Base-by-base conservation (phyloP, 2,329 filamentous ascomycete species). In the Davidsoniella virescens region DNA sequence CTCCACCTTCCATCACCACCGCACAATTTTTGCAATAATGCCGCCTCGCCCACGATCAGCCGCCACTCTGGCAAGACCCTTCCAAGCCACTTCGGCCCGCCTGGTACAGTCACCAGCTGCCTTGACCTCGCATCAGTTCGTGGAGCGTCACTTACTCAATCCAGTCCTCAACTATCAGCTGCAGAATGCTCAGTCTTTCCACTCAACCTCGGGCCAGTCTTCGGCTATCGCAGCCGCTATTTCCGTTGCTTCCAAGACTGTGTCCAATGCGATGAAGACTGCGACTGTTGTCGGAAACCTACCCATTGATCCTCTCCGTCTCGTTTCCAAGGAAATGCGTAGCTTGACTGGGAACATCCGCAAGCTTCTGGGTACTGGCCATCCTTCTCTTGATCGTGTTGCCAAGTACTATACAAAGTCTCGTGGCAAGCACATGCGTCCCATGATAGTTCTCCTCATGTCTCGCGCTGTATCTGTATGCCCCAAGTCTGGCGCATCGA, bases 371-470 rank as follows among this genome's bases (percentile, higher is more conserved):
- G 90, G 90, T 5, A 95, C 88, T 0, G 90, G 90, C 5, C 90
- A 98, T 62, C 92, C 92, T 0, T 87, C 88, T 43, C 75, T 98
- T 54, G 92, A 96, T 62, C 88, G 86, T 40, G 90, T 88, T 25
- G 87, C 92, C 48, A 98, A 98, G 67, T 98, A 98, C 71, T 98
- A 98, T 65, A 94, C 92, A 18, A 84, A 90, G 60, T 85, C 85
- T 53, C 87, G 96, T 70, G 92, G 92, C 55, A 98, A 98, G 70
- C 92, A 96, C 66, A 82, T 98, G 58, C 82, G 92, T 57, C 92
- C 92, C 26, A 77, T 95, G 64, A 83, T 98, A 54, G 88, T 98
- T 26, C 76, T 98, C 55, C 79, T 98, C 59, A 96, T 98, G 90
- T 90, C 88, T 55, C 78, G 88, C 62, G 92, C 92, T 4, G 95